These are phyloP conservation scores for Allium fistulosum DNA, from an alignment of 106 monocot species.

Conservation along the genomic window DNA sequence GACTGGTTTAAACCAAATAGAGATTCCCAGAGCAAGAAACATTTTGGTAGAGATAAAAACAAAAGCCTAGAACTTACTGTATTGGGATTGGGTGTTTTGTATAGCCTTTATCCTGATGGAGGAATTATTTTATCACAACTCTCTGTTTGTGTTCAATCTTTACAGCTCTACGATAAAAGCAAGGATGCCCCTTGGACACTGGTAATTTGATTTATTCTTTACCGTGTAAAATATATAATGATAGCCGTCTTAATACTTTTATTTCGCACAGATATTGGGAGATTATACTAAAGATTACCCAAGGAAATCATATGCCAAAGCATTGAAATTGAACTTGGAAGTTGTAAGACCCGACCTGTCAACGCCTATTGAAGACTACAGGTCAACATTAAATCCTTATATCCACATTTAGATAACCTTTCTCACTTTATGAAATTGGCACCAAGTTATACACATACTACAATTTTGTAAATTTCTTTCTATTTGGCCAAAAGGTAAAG, in stretches of 20 bases:
- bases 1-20: conserved; percentile 56
- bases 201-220: conserved; percentile 25
- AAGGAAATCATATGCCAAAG: conserved; percentile 79
- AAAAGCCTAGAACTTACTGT: conserved; percentile 54
- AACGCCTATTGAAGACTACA: conserved; percentile 91
- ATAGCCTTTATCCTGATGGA: conserved; percentile 69
- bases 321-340: conserved; percentile 84
- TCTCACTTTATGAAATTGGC: too few relatives aligned
- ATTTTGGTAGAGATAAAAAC: conserved; percentile 49
- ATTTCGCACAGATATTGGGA: conserved; percentile 61
- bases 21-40: not conserved
- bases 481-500: too few relatives aligned
- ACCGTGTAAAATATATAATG: too few relatives aligned
- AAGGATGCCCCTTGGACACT: conserved; percentile 86
- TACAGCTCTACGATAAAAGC: conserved; percentile 77
- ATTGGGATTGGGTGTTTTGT: conserved; percentile 48
- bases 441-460: too few relatives aligned
- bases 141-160: conserved; percentile 41
- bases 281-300: conserved; percentile 63
- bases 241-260: not conserved
- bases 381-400: conserved; percentile 28
- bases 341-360: conserved; percentile 76
- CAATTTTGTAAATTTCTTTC: too few relatives aligned
- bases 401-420: not conserved
- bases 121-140: conserved; percentile 59